A percentile compares a stretch with the other conserved stretches of the same genome.
These are phyloP conservation scores for Rhododendron ovatum DNA, from an alignment of 148 eudicot genomes.

Conservation along the genomic window DNA sequence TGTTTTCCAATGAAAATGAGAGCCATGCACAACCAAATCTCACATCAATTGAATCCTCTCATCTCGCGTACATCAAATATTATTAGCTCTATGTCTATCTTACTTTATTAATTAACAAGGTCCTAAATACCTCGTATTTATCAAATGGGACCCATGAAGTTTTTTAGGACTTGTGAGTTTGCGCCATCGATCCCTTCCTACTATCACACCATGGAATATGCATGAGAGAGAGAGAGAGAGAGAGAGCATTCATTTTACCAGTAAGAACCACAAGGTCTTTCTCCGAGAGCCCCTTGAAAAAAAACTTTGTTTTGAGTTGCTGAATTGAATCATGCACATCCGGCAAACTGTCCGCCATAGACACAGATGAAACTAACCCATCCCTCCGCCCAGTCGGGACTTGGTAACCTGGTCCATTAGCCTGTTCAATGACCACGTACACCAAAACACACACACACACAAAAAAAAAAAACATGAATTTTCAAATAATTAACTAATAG, in stretches of 20 bases:
- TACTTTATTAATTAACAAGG: too few species aligned
- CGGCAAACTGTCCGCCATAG: conserved; percentile 42
- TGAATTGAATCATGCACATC: conserved; percentile 48
- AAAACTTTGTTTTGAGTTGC: conserved; percentile 40
- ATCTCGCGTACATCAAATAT: too few species aligned
- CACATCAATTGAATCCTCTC: too few species aligned
- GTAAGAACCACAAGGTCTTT: conserved; percentile 59
- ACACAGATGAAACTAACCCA: conserved; percentile 34
- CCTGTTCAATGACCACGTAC: conserved; percentile 9
- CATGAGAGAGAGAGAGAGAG: conserved; percentile 7
- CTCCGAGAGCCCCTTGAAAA: conserved; percentile 43
- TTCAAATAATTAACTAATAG: background rate
- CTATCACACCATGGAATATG: conserved; percentile 9
- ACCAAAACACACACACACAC: background rate
- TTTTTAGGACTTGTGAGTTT: too few species aligned
- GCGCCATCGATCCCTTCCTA: too few species aligned
- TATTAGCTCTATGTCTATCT: too few species aligned
- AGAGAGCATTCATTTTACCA: conserved; percentile 24
- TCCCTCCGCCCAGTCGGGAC: conserved; percentile 64
- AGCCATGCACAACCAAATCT: background rate
- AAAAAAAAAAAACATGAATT: background rate
- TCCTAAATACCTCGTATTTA: too few species aligned
- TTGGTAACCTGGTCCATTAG: conserved; percentile 41
- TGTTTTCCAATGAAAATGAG: background rate
- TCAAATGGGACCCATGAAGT: too few species aligned